Evolutionary conservation across 805 yeast species (phyloP), one percentile per base, ranked within the genome.

Genomic region (Candida ulmi): DNA sequence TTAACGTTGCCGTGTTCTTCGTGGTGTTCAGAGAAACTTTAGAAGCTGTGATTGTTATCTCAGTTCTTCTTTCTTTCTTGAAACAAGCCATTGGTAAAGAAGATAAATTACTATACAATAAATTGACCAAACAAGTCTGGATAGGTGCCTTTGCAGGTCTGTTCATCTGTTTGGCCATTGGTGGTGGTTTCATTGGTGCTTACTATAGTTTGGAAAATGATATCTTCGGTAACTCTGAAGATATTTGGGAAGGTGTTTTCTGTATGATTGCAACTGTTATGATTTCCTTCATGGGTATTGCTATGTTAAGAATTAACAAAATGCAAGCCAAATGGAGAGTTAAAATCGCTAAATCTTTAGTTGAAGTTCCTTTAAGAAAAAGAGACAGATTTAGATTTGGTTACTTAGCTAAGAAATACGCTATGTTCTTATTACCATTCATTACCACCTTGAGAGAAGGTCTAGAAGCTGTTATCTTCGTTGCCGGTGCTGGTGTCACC

Each of bases 281-380:
- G 78, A 91, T 91, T 58, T 77, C 96, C 11, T 53, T 83, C 53
- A 90, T 91, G 97, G 98, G 99, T 62, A 75, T 91, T 56, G 95
- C 97, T 42, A 86, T 91, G 96, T 75, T 91, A 58, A 79, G 98
- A 66, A 74, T 91, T 63, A 90, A 90, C 71, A 88, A 90, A 71
- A 87, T 90, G 95, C 88, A 88, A 68, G 91, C 79, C 51, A 91
- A 91, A 69, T 91, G 99, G 99, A 80, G 96, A 71, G 73, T 88
- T 50, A 91, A 91, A 69, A 85, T 91, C 59, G 96, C 97, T 23
- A 74, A 68, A 57, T 91, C 96, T 9, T 67, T 90, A 44, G 66
- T 88, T 38, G 80, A 78, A 48, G 56, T 65, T 18, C 86, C 85
- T 39, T 58, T 63, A 34, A 61, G 60, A 12, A 72, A 61, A 45